phyloP scores from a whole-genome alignment of 805 yeast species.

The Metschnikowia kofuensis region DNA sequence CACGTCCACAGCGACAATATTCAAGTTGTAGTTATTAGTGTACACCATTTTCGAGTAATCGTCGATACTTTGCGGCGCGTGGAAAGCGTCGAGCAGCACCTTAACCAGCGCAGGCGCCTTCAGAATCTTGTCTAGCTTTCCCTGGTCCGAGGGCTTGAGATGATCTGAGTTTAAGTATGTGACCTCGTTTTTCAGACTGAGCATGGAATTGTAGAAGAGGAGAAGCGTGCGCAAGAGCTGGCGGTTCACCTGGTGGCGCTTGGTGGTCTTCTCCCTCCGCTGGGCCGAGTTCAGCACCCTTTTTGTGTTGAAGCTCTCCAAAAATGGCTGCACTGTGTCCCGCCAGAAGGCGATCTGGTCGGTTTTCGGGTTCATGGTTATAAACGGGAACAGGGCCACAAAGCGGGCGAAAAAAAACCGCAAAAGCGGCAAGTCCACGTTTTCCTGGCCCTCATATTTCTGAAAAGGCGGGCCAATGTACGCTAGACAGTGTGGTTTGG shows the following conservation, averaged over 20 bases:
- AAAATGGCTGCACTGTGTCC: constrained; percentile 71
- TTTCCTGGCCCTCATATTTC: constrained; percentile 10
- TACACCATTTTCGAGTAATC: constrained; percentile 28
- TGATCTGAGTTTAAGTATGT: constrained; percentile 39
- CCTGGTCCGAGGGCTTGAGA: constrained; percentile 35
- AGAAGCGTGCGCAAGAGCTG: constrained; percentile 63
- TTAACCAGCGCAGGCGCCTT: constrained; percentile 15
- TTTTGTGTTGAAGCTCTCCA: constrained; percentile 72
- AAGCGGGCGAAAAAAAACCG: constrained; percentile 63
- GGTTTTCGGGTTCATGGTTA: constrained; percentile 47
- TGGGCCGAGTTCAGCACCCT: constrained; percentile 72
- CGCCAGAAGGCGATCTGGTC: constrained; percentile 67
- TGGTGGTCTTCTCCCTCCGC: constrained; percentile 63
- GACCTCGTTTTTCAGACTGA: constrained; percentile 59
- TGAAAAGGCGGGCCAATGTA: constrained; percentile 78
- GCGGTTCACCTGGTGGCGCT: constrained; percentile 57
- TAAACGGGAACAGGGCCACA: constrained; percentile 71
- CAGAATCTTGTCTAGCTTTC: constrained; percentile 33
- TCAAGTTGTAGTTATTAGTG: constrained; percentile 58
- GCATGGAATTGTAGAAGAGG: constrained; percentile 70
- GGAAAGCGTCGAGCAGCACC: constrained; percentile 15
- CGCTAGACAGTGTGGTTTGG: constrained; percentile 60
- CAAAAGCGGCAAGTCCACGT: constrained; percentile 59
- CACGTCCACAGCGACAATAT: constrained; percentile 63
- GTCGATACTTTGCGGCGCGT: constrained; percentile 8